phyloP scores from a whole-genome alignment of 2,329 filamentous ascomycete species.

The Alternaria infectoria region DNA sequence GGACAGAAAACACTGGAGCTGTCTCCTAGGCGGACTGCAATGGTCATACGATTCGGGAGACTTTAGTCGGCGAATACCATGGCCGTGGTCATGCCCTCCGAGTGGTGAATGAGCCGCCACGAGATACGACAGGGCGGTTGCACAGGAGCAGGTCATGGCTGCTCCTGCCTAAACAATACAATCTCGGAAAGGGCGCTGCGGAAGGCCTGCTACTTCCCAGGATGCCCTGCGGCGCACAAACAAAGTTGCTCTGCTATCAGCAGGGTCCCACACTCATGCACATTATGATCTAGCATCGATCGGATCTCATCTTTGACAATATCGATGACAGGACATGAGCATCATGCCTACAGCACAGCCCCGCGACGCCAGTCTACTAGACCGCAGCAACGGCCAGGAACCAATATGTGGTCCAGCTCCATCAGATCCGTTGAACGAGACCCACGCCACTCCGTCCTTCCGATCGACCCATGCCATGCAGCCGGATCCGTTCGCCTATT shows the following conservation, averaged over 20 bases:
- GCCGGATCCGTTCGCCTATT: slow-evolving; percentile 29
- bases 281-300: slow-evolving; percentile 19
- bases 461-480: slow-evolving; percentile 7
- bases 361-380: slow-evolving; percentile 10
- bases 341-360: slow-evolving; percentile 4
- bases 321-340: slow-evolving; percentile 12
- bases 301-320: slow-evolving; percentile 16
- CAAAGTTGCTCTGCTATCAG: not conserved
- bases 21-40: not conserved
- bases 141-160: not conserved
- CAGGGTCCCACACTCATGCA: not conserved
- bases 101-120: not conserved
- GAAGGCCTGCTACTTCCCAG: not conserved
- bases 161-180: not conserved
- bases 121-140: not conserved
- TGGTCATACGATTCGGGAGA: not conserved
- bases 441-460: slow-evolving; percentile 5
- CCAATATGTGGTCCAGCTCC: slow-evolving; percentile 13
- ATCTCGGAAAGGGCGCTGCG: not conserved
- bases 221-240: not conserved
- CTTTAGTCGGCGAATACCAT: not conserved
- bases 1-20: not conserved
- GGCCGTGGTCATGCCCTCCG: not conserved
- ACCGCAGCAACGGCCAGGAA: slow-evolving; percentile 17
- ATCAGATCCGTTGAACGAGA: slow-evolving; percentile 6